Evolutionary conservation across 768 basidiomycete genomes (phyloP), one percentile per base, ranked within the genome.

Genomic region (Tulasnella sp.): DNA sequence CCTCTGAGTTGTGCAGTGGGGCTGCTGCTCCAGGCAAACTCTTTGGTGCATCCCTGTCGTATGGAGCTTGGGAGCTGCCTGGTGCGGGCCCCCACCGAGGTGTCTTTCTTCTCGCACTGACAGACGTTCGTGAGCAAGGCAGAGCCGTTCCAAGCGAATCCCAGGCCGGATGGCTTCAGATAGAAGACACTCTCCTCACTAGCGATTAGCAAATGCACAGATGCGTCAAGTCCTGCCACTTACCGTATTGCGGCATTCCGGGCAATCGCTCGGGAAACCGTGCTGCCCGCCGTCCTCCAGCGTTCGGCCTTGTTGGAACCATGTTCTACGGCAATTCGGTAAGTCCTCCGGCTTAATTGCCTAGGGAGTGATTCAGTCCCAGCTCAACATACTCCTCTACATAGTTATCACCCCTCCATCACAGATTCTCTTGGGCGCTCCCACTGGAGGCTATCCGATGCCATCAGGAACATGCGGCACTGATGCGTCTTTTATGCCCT

Each of bases 391-490:
- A 16, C 62, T 34, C 31, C 34, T 34, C 34, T n/a, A n/a, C n/a
- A n/a, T n/a, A n/a, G n/a, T 24, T 58, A n/a, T 12, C 3, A 24
- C n/a, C 27, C 31, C 12, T 14, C 4, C 62, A 68, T 34, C 27
- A 34, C 62, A 34, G 62, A 12, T 68, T 68, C 62, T 27, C 62
- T 34, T 14, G 62, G 44, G 62, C 62, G 62, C 62, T 68, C 27
- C 62, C 62, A 68, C 62, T 36, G 62, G 62, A 68, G 62, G 62
- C 31, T 68, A 68, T 68, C 62, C 62, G 62, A 68, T 68, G 62
- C 62, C 62, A 74, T 74, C 44, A 46, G 44, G 39, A 74, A 74
- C 73, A 46, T 74, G 73, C 38, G 39, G 73, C 39, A 74, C 44
- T 74, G 73, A 74, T 46, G 73, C 73, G 62, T 16, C 62, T 36